Conservation (phyloP, 2,329 filamentous ascomycete genomes). For the Dryadomyces quercivorus region DNA sequence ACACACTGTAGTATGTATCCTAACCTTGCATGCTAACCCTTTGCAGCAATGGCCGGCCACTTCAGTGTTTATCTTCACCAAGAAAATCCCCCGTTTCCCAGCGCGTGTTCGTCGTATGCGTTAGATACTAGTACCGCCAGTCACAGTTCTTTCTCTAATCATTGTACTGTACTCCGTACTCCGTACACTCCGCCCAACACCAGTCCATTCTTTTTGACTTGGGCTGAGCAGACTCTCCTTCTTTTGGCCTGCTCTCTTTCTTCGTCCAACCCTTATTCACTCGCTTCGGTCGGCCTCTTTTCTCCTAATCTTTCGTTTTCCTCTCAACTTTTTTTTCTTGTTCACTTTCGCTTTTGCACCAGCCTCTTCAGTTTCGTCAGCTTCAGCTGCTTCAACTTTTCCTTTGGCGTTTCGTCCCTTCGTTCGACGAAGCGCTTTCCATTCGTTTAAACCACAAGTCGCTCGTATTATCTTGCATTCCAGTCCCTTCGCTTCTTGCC, state of each 20-base stretch:
- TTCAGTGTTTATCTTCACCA: too few relatives aligned
- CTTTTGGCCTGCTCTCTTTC: not conserved
- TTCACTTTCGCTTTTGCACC: constrained; percentile 1
- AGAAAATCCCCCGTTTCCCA: too few relatives aligned
- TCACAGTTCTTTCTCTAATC: too few relatives aligned
- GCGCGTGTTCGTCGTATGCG: too few relatives aligned
- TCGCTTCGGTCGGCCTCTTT: not conserved
- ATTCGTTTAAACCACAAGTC: not conserved
- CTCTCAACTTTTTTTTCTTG: not conserved
- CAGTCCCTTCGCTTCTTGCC: not conserved
- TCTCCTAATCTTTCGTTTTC: not conserved
- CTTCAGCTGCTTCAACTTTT: not conserved
- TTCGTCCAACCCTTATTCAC: not conserved
- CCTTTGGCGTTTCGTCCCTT: not conserved
- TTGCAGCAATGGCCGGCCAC: too few relatives aligned
- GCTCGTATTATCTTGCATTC: not conserved
- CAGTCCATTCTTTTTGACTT: not conserved
- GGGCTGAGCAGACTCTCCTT: not conserved
- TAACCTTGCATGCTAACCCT: too few relatives aligned
- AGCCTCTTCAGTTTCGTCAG: not conserved
- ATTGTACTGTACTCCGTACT: not conserved
- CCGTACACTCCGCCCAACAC: not conserved
- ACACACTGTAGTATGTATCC: too few relatives aligned
- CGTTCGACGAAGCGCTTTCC: not conserved
- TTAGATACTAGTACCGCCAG: too few relatives aligned